Base-by-base conservation (phyloP, 2,329 filamentous ascomycete species). In the Verticillium tricorpus region DNA sequence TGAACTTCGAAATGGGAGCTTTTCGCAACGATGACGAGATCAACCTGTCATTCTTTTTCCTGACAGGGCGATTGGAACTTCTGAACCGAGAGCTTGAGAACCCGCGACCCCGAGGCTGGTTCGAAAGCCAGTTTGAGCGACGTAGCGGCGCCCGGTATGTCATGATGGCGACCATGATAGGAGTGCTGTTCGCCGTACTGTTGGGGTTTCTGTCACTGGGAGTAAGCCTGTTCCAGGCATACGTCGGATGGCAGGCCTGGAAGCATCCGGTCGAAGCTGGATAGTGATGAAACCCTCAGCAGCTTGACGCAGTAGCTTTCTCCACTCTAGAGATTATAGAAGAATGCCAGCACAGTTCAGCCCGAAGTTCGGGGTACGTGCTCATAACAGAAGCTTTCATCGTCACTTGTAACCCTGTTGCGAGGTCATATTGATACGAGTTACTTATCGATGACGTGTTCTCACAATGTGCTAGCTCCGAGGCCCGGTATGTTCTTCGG, bases 91-190 rank as follows among this genome's bases (percentile, higher is more conserved):
- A 69, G 56, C 52, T 68, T 3, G 56, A 67, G 45, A 60, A 66
- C 17, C 67, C 67, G 1, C 58, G 64, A 4, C 66, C 67, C 0
- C 59, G 59, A 14, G 65, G 65, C 14, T 62, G 54, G 50, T 25
- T 69, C 1, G 62, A 67, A 31, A 56, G 58, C 25, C 61, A 59
- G 58, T 32, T 68, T 1, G 61, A 70, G 58, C 58, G 68, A 15
- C 64, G 63, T 34, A 69, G 66, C 58, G 63, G 67, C 25, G 64
- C 66, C 8, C 64, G 67, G 12, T 63, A 69, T 56, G 59, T 66
- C 34, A 69, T 69, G 68, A 66, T 70, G 67, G 68, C 66, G 17
- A 70, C 67, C 12, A 52, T 69, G 52, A 58, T 65, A 3, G 67
- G 67, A 2, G 61, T 69, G 2, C 25, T 66, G 3, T 61, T 69